Conservation (phyloP, 2,329 filamentous ascomycete species). For the Corynespora cassiicola region DNA sequence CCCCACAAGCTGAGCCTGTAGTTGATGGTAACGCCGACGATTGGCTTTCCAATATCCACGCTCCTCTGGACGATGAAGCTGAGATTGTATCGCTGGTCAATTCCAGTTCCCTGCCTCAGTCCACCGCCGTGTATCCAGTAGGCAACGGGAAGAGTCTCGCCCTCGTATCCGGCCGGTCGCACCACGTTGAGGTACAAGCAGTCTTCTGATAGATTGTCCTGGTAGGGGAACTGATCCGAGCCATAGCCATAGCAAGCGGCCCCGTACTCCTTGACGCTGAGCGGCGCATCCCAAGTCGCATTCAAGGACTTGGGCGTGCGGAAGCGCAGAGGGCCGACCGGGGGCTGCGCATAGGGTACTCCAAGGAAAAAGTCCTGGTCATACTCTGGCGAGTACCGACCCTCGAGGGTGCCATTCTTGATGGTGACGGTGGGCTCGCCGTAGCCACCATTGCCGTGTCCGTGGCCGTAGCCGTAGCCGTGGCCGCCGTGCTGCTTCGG, state of each 20-base stretch:
- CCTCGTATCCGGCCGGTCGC: conserved; percentile 45
- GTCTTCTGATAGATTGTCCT: conserved; percentile 63
- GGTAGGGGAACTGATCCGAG: conserved; percentile 49
- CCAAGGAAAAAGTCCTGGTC: conserved; percentile 55
- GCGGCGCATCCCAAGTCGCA: conserved; percentile 42
- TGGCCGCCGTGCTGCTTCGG: no score
- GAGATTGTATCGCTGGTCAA: conserved; percentile 61
- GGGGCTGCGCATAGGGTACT: conserved; percentile 55
- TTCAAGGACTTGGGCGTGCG: conserved; percentile 56
- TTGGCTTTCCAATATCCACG: conserved; percentile 52
- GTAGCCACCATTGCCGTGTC: no score
- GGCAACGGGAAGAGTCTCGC: conserved; percentile 58
- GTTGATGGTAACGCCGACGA: conserved; percentile 53
- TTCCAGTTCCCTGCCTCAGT: conserved; percentile 55
- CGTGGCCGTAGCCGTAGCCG: no score
- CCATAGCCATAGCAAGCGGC: conserved; percentile 50
- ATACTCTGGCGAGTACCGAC: conserved; percentile 47
- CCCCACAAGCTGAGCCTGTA: conserved; percentile 67
- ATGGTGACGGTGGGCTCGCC: conserved; percentile 45
- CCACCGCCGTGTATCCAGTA: conserved; percentile 64
- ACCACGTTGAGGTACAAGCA: conserved; percentile 61
- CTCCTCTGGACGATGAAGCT: conserved; percentile 56
- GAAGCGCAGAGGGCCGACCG: conserved; percentile 57
- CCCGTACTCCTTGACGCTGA: conserved; percentile 44
- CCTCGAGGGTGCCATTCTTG: conserved; percentile 53